Base-by-base conservation (phyloP, 306 rosid genomes). In the Urtica urens region DNA sequence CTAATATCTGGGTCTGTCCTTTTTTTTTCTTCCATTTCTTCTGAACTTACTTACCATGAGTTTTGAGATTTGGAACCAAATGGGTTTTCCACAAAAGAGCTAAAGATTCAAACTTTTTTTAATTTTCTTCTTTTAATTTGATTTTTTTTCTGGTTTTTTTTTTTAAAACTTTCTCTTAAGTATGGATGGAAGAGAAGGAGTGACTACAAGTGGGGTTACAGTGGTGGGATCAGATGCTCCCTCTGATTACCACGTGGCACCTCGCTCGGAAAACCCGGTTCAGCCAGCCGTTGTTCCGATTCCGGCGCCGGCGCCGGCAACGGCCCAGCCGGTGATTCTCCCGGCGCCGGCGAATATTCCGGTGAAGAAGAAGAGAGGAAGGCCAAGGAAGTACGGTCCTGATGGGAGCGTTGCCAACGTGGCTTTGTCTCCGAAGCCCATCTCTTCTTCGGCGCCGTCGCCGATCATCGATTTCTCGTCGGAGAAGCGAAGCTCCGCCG, bases 171-270 rank as follows among this genome's bases (percentile, higher is more conserved):
- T 35, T 35, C 11, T 7, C n/a, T 35, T 64, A 52, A 35, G 54
- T 66, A 90, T 90, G 99, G 99, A 90, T 67, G 74, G 79, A 21
- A 84, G 93, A 44, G 96, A 83, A 53, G 83, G 76, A 18, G 76
- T 77, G 55, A 63, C 52, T 38, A 75, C 90, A 39, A 75, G 95
- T 59, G 94, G 92, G 64, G 99, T 90, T 58, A 82, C 96, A 72
- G 95, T 90, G 69, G 93, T 85, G 45, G 99, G 85, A 79, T 90
- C 94, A 49, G 95, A 90, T 69, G 87, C 94, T 77, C 94, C 95
- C 58, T 77, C 99, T 59, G 94, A 85, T 54, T 90, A 79, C 52
- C 95, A 77, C 47, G 78, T 85, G 33, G 93, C 99, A 67, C 94
- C 94, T 21, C 80, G 95, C 78, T 58, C 74, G 5, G 94, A 82